Percentiles rank a stretch among this genome's conserved stretches.
Evolutionary conservation across 2,329 filamentous ascomycete species (phyloP).

Genomic region (Aureobasidium leucospermi): DNA sequence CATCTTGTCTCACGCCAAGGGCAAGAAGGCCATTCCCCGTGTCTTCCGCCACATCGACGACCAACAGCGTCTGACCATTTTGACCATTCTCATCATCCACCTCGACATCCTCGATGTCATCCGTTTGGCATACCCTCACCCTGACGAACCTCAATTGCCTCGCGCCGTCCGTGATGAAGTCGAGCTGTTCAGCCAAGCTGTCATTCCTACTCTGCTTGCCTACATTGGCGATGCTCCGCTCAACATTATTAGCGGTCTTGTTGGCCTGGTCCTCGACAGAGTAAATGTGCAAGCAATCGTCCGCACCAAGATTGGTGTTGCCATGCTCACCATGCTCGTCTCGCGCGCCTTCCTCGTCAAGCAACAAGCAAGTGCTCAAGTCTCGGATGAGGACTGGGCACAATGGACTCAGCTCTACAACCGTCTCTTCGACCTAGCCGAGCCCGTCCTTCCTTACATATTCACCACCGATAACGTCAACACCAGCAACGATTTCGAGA

Average conservation of each 20-base stretch:
- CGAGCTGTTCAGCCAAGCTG: slow-evolving; percentile 77
- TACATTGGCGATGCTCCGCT: slow-evolving; percentile 88
- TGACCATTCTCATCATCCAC: slow-evolving; percentile 93
- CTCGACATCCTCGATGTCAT: slow-evolving; percentile 90
- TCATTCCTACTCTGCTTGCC: slow-evolving; percentile 83
- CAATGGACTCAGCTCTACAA: slow-evolving; percentile 82
- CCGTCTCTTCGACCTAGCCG: slow-evolving; percentile 76
- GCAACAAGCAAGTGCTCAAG: slow-evolving; percentile 60
- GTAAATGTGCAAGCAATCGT: slow-evolving; percentile 79
- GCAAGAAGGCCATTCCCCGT: slow-evolving; percentile 90
- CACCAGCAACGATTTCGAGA: slow-evolving; percentile 72
- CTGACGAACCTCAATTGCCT: slow-evolving; percentile 66
- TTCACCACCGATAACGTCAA: slow-evolving; percentile 90
- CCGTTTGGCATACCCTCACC: slow-evolving; percentile 63
- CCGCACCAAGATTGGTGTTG: slow-evolving; percentile 79
- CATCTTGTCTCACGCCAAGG: slow-evolving; percentile 88
- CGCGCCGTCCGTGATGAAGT: slow-evolving; percentile 80
- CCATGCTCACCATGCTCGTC: slow-evolving; percentile 86
- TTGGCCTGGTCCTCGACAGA: slow-evolving; percentile 74
- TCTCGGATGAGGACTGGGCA: slow-evolving; percentile 65
- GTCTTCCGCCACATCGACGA: slow-evolving; percentile 90
- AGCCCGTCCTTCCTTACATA: slow-evolving; percentile 73
- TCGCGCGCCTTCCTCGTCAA: slow-evolving; percentile 91
- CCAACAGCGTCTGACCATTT: slow-evolving; percentile 86
- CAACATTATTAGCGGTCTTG: slow-evolving; percentile 80